Evolutionary conservation across 495 filamentous ascomycete species (phyloP).

Genomic region (Penicillium diatomitis): DNA sequence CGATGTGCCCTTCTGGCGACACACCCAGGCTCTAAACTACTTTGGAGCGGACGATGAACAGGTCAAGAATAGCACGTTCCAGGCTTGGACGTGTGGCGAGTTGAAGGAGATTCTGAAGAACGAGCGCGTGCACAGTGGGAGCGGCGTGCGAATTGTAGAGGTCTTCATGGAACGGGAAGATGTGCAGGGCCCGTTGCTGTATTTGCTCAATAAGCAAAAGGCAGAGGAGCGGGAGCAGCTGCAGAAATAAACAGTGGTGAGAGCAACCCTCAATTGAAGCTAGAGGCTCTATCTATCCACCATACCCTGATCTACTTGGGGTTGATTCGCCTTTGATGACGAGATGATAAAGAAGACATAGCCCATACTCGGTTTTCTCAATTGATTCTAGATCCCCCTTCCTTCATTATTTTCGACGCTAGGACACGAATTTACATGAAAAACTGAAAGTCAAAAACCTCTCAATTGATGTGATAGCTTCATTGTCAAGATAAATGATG

Average conservation of each 20-base stretch:
- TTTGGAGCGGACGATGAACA: slow-evolving; percentile 34
- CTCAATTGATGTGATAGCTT: too few relatives aligned
- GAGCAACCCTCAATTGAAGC: neutral
- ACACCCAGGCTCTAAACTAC: slow-evolving; percentile 33
- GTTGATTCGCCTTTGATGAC: too few relatives aligned
- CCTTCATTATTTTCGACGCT: too few relatives aligned
- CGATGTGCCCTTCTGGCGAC: slow-evolving; percentile 59
- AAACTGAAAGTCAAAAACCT: too few relatives aligned
- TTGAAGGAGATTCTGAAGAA: slow-evolving; percentile 25
- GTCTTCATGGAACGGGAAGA: slow-evolving; percentile 40
- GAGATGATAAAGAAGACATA: too few relatives aligned
- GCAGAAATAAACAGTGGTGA: neutral
- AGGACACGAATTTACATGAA: too few relatives aligned
- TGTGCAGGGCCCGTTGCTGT: slow-evolving; percentile 24
- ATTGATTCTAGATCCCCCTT: too few relatives aligned
- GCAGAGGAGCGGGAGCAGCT: slow-evolving; percentile 11
- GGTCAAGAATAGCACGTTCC: slow-evolving; percentile 15
- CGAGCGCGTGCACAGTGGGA: slow-evolving; percentile 25
- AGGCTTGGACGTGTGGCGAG: slow-evolving; percentile 27
- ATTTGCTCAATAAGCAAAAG: slow-evolving; percentile 18
- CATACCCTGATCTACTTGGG: neutral
- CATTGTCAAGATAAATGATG: too few relatives aligned
- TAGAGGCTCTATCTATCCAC: neutral
- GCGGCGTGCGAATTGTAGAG: slow-evolving; percentile 35
- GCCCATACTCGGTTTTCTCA: too few relatives aligned